Percentiles rank a stretch among this genome's conserved stretches.
These are phyloP conservation scores for Neoboletus subvelutipes DNA, from an alignment of 768 basidiomycete species.

Conservation along the genomic window DNA sequence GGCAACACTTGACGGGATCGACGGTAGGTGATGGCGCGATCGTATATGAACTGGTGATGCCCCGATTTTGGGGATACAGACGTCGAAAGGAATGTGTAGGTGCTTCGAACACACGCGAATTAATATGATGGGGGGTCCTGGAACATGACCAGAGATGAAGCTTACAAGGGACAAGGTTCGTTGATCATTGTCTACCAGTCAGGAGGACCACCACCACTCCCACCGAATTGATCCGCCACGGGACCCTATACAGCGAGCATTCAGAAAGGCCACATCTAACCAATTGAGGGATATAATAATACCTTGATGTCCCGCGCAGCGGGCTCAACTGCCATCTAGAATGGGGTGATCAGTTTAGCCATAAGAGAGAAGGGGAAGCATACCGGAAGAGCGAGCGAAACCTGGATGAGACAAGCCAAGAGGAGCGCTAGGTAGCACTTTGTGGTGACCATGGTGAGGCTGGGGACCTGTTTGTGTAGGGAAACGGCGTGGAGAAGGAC, in stretches of 20 bases:
- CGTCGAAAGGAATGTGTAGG: background rate
- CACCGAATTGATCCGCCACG: constrained; percentile 20
- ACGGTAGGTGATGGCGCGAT: constrained; percentile 2
- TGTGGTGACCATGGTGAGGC: constrained; percentile 17
- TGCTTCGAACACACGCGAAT: constrained; percentile 8
- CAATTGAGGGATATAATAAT: background rate
- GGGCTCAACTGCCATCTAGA: constrained; percentile 14
- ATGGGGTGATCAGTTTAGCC: background rate
- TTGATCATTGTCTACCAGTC: constrained; percentile 28
- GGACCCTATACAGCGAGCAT: constrained; percentile 15
- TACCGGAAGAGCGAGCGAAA: constrained; percentile 28
- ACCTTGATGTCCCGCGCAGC: constrained; percentile 13
- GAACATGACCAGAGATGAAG: background rate
- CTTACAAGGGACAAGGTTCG: constrained; percentile 11
- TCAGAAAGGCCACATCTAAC: constrained; percentile 1
- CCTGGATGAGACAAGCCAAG: constrained; percentile 18
- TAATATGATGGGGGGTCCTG: background rate
- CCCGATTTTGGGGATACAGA: constrained; percentile 10
- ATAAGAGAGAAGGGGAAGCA: background rate
- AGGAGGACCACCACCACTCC: constrained; percentile 12
- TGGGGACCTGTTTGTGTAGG: constrained; percentile 2
- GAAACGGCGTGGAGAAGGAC: background rate
- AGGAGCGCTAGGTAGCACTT: constrained; percentile 25
- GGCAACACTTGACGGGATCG: constrained; percentile 5
- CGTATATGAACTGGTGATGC: constrained; percentile 11